Evolutionary conservation across 768 basidiomycete genomes (phyloP), one percentile per base, ranked within the genome.

Genomic region (Trametes punicea): DNA sequence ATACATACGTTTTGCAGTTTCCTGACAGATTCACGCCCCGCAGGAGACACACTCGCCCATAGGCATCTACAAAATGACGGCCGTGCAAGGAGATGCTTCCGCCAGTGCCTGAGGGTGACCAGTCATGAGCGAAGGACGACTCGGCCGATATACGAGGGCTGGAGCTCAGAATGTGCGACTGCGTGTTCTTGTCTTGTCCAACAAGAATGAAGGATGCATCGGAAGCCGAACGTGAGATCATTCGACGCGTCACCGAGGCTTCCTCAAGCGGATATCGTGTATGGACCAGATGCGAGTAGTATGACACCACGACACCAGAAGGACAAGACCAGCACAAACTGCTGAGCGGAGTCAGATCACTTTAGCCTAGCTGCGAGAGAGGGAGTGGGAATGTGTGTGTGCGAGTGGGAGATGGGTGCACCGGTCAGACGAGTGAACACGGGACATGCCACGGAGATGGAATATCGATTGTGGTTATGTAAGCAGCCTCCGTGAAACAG

Each of bases 11-110:
- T 77, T 98, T 98, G 63, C 82, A 85, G 27, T 77, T 80, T 4
- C 92, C 94, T 3, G 88, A 84, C 31, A 98, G 71, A 68, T 97
- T 97, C 29, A 89, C 91, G 8, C 95, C 95, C 57, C 93, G 77
- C 34, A 94, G 74, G 54, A 76, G 80, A 65, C 94, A 87, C 3
- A 95, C 84, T 44, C 95, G 81, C 3, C 90, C 90, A 64, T 84
- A 82, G 1, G 71, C 72, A 67, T 98, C 95, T 1, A 93, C 73
- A 62, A 97, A 90, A 67, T 97, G 84, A 15, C 91, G 77, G 0
- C 93, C 93, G 50, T 81, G 79, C 1, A 81, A 76, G 29, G 71
- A 71, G 21, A 94, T 67, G 13, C 69, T 69, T 21, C 83, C 83
- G 13, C 82, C 84, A 0, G 82, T 86, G 21, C 75, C 80, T 27